A percentile compares a stretch with the other conserved stretches of the same genome.
Conservation (phyloP, 2,329 filamentous ascomycete genomes). For the Whalleya microplaca region DNA sequence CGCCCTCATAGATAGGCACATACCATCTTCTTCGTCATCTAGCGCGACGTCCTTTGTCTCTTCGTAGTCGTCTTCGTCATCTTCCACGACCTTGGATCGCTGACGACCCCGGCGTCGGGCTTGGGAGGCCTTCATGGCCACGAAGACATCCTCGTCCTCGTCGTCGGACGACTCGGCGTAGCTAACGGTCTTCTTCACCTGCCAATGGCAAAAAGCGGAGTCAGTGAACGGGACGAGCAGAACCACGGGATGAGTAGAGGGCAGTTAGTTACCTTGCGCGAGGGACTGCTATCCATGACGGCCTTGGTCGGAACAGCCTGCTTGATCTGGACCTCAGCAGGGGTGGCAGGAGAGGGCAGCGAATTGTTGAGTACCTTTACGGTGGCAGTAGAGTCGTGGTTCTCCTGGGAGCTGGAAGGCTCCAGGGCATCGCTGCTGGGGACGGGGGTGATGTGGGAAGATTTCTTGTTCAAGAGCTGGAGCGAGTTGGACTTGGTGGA, state of each 20-base stretch:
- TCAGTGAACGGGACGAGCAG: not conserved
- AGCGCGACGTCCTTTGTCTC: conserved; percentile 62
- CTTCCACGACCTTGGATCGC: conserved; percentile 66
- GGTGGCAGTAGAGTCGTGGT: conserved; percentile 51
- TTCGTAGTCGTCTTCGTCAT: conserved; percentile 71
- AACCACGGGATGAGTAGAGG: not conserved
- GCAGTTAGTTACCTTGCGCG: conserved; percentile 67
- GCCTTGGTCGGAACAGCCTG: conserved; percentile 48
- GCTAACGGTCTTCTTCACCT: conserved; percentile 65
- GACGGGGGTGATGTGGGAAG: conserved; percentile 66
- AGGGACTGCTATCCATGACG: conserved; percentile 68
- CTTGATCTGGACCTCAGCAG: conserved; percentile 46
- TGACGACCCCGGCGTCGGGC: conserved; percentile 46
- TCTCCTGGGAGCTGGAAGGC: conserved; percentile 70
- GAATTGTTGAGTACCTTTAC: conserved; percentile 57
- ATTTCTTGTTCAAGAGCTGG: conserved; percentile 43
- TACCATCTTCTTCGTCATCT: conserved; percentile 68
- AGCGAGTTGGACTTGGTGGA: conserved; percentile 51
- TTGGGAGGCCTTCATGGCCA: conserved; percentile 44
- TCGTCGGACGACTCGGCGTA: conserved; percentile 88
- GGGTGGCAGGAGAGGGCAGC: conserved; percentile 45
- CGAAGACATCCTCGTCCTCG: conserved; percentile 74
- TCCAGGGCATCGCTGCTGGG: conserved; percentile 79
- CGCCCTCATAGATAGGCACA: conserved; percentile 6
- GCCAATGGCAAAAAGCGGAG: not conserved